Evolutionary conservation across 108 stramenopile genomes (phyloP).

Genomic region (Cyclotella baltica): DNA sequence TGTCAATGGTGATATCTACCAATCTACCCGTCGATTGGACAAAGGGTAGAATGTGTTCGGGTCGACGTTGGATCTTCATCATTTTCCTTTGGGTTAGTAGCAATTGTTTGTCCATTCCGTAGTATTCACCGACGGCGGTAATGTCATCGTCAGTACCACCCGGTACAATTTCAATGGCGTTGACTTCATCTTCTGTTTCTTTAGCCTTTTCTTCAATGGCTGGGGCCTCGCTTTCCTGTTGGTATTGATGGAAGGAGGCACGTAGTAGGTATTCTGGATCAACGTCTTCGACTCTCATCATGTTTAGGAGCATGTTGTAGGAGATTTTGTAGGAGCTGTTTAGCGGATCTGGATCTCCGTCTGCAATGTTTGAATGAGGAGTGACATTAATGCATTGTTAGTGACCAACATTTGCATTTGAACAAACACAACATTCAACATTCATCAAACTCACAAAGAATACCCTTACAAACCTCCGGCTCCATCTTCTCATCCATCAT

Average conservation of each 20-base stretch:
- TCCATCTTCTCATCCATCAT: constrained; percentile 99
- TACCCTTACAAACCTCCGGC: constrained; percentile 91
- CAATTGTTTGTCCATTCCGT: constrained; percentile 85
- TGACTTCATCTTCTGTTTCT: constrained; percentile 71
- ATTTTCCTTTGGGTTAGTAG: constrained; percentile 78
- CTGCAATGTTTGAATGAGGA: too few species aligned
- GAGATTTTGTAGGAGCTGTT: constrained; percentile 96
- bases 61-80: constrained; percentile 80
- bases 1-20: constrained; percentile 81
- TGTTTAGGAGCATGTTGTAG: constrained; percentile 99
- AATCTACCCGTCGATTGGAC: constrained; percentile 87
- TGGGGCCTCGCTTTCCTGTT: constrained; percentile 92
- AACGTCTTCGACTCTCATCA: constrained; percentile 98
- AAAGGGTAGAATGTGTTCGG: constrained; percentile 92
- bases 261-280: constrained; percentile 97
- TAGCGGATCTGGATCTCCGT: constrained; percentile 96
- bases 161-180: constrained; percentile 61
- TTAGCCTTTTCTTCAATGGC: constrained; percentile 77
- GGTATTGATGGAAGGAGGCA: constrained; percentile 96
- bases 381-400: too few species aligned
- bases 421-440: too few species aligned
- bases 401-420: too few species aligned
- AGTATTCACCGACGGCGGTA: constrained; percentile 80
- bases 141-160: constrained; percentile 65
- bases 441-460: background rate